Evolutionary conservation across 306 rosid species (phyloP), one percentile per base, ranked within the genome.

Genomic region (Corylus avellana): DNA sequence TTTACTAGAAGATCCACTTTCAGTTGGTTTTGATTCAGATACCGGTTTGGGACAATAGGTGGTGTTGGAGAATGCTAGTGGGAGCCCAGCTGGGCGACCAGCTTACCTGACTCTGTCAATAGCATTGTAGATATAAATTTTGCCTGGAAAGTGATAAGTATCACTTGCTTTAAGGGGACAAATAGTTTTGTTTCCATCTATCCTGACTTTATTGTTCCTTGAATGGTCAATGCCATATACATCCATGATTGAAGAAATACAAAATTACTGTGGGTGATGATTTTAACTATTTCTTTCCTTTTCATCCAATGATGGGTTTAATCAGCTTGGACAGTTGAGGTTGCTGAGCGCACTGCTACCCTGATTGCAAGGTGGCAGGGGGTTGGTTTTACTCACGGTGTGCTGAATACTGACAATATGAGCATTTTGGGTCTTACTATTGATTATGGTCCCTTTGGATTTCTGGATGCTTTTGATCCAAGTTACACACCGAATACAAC

Each of bases 381-480:
- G 64, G 96, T 93, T 79, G 99, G 99, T 68, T 96, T 96, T 85
- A 96, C 99, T 71, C 99, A 93, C 59, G 99, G 99, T 81, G 99
- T 96, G 76, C 89, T 96, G 91, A 96, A 96, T 88, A 96, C 98
- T 1, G 99, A 96, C 80, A 96, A 96, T 85, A 93, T 93, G 99
- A 96, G 99, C 84, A 86, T 96, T 88, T 89, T 96, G 90, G 99
- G 99, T 81, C 96, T 96, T 63, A 93, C 97, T 51, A 91, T 96
- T 22, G 99, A 96, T 82, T 96, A 93, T 74, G 99, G 99, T 72
- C 99, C 98, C 51, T 96, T 93, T 87, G 99, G 99, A 74, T 96
- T 96, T 89, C 85, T 96, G 88, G 99, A 93, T 90, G 99, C 99
- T 70, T 96, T 96, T 87, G 99, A 96, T 92, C 99, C 98, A 79